Conservation (phyloP, 805 yeast genomes). For the Sugiyamaella americana region DNA sequence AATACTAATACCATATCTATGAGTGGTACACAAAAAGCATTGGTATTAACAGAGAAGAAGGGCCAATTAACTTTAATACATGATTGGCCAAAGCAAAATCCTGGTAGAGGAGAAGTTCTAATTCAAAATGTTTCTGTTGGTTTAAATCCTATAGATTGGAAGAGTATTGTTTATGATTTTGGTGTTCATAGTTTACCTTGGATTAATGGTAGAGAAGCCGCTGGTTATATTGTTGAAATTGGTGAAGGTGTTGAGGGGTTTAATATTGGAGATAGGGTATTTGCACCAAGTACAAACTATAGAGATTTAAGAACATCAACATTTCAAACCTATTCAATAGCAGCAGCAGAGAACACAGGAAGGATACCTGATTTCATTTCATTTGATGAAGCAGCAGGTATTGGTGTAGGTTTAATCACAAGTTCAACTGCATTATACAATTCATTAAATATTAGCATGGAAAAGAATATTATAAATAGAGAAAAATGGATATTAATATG, state of each 20-base stretch:
- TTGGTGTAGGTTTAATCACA: conserved; percentile 50
- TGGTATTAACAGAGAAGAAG: conserved; percentile 2
- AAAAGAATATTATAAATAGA: conserved; percentile 20
- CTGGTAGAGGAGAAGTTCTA: conserved; percentile 33
- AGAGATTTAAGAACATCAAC: conserved; percentile 44
- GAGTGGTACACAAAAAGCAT: conserved; percentile 5
- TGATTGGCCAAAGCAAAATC: conserved; percentile 7
- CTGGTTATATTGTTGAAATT: conserved; percentile 50
- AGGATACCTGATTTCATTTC: conserved; percentile 32
- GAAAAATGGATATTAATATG: conserved; percentile 24
- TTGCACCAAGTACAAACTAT: conserved; percentile 48
- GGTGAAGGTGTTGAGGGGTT: conserved; percentile 40
- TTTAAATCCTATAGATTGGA: conserved; percentile 68
- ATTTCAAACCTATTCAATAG: conserved; percentile 49
- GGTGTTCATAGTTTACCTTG: conserved; percentile 39
- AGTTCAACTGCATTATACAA: conserved; percentile 38
- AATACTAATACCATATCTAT: no score
- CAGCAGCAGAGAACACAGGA: conserved; percentile 35
- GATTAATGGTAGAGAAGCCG: conserved; percentile 53
- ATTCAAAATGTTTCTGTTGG: conserved; percentile 51
- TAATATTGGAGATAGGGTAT: conserved; percentile 52
- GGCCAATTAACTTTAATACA: conserved; percentile 4
- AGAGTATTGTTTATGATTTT: conserved; percentile 40
- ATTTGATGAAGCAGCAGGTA: conserved; percentile 59
- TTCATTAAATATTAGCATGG: conserved; percentile 21